phyloP scores from a whole-genome alignment of 2,329 filamentous ascomycete genomes.

The Didymellaceae sp. region DNA sequence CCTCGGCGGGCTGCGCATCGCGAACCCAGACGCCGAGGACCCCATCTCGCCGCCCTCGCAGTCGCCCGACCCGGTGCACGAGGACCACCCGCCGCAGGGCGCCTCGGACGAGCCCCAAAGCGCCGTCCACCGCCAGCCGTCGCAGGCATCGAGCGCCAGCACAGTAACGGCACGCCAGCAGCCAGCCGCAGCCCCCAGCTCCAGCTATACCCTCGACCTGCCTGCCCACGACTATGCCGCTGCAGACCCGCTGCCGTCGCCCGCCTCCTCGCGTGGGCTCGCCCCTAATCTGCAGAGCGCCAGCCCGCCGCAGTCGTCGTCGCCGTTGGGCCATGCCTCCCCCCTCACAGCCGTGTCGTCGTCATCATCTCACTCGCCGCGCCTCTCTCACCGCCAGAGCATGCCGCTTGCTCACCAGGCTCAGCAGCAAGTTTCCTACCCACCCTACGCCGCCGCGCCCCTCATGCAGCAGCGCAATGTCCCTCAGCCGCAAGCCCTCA shows the following conservation, averaged over 20 bases:
- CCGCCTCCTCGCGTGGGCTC: constrained; percentile 49
- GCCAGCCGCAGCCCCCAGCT: neutral
- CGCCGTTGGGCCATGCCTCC: constrained; percentile 31
- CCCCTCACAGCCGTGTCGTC: constrained; percentile 31
- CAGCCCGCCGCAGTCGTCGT: constrained; percentile 34
- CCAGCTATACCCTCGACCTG: constrained; percentile 21
- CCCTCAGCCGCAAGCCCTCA: constrained; percentile 25
- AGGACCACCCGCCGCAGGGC: constrained; percentile 15
- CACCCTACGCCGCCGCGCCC: constrained; percentile 36
- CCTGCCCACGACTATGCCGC: constrained; percentile 35
- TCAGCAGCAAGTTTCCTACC: constrained; percentile 46
- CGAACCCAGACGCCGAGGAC: constrained; percentile 84
- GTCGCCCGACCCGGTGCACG: constrained; percentile 27
- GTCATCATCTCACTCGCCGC: constrained; percentile 39
- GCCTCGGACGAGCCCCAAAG: constrained; percentile 1
- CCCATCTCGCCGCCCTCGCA: constrained; percentile 37
- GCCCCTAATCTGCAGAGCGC: constrained; percentile 49
- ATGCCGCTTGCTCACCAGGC: constrained; percentile 53
- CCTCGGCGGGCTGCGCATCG: constrained; percentile 92
- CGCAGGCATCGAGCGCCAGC: constrained; percentile 41
- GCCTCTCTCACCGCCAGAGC: constrained; percentile 51
- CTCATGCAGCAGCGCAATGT: constrained; percentile 37
- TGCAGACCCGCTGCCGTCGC: constrained; percentile 37
- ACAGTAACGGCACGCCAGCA: constrained; percentile 48
- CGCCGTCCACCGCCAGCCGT: constrained; percentile 25